Evolutionary conservation across 1,284 basidiomycete species (phyloP).

Genomic region (Prillingera fragicola): DNA sequence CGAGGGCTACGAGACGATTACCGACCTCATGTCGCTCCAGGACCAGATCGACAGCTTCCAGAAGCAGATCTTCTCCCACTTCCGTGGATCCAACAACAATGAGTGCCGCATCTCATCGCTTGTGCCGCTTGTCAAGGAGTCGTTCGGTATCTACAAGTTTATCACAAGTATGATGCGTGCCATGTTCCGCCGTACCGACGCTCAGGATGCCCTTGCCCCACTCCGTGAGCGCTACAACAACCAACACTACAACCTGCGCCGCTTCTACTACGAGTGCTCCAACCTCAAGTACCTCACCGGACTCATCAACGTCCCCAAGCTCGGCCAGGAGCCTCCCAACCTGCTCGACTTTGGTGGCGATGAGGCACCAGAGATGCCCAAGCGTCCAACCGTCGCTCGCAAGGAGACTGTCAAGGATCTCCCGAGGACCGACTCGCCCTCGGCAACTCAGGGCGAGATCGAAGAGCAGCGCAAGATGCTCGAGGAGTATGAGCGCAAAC

Average conservation of each 20-base stretch:
- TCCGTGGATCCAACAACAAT: conserved; percentile 82
- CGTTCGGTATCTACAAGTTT: conserved; percentile 94
- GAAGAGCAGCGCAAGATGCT: conserved; percentile 92
- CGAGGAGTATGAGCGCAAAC: conserved; percentile 95
- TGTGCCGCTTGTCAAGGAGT: conserved; percentile 92
- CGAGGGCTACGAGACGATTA: conserved; percentile 94
- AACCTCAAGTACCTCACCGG: conserved; percentile 94
- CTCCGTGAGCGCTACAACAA: conserved; percentile 75
- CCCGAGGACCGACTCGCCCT: conserved; percentile 56
- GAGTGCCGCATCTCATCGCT: conserved; percentile 91
- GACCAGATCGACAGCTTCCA: conserved; percentile 97
- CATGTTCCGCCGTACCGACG: conserved; percentile 86
- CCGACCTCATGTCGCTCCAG: conserved; percentile 89
- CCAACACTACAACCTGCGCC: conserved; percentile 83
- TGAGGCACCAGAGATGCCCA: conserved; percentile 73
- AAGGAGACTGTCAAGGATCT: conserved; percentile 58
- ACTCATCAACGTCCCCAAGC: conserved; percentile 91
- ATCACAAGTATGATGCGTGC: conserved; percentile 95
- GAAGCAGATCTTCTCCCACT: conserved; percentile 89
- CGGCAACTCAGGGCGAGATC: conserved; percentile 69
- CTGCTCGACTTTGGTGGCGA: conserved; percentile 68
- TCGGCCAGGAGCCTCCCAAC: conserved; percentile 93
- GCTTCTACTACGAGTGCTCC: conserved; percentile 96
- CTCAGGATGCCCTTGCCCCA: conserved; percentile 76
- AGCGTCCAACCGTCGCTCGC: conserved; percentile 62